A percentile compares a stretch with the other conserved stretches of the same genome.
These are phyloP conservation scores for Apium graveolens DNA, from an alignment of 129 eudicot genomes.

Conservation along the genomic window DNA sequence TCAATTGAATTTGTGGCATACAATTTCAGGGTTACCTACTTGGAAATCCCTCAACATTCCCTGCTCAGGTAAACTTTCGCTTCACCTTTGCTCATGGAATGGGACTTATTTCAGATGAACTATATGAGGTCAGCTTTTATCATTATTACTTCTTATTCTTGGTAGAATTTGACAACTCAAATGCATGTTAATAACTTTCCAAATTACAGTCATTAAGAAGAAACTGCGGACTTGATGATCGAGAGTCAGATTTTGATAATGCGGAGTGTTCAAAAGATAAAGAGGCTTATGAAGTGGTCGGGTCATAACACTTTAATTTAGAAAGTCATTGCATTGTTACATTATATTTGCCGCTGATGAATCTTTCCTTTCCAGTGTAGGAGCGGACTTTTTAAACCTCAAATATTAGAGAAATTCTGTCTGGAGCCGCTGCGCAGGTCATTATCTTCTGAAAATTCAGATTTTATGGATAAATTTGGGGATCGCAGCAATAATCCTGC, in stretches of 20 bases:
- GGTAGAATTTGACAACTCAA: not conserved
- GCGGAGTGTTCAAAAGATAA: slow-evolving; percentile 16
- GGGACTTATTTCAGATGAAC: slow-evolving; percentile 37
- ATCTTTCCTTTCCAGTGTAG: slow-evolving; percentile 20
- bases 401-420: slow-evolving; percentile 34
- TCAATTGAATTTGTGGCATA: too few relatives aligned
- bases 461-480: not conserved
- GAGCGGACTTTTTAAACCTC: slow-evolving; percentile 8
- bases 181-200: not conserved
- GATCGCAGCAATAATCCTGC: not conserved
- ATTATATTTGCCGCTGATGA: not conserved
- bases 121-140: slow-evolving; percentile 30
- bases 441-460: not conserved
- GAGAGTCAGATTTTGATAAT: slow-evolving; percentile 16
- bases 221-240: slow-evolving; percentile 36
- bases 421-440: slow-evolving; percentile 4
- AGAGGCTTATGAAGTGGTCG: slow-evolving; percentile 31
- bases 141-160: not conserved
- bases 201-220: slow-evolving; percentile 26
- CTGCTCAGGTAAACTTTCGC: slow-evolving; percentile 1
- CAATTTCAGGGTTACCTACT: slow-evolving; percentile 65
- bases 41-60: slow-evolving; percentile 45
- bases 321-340: not conserved
- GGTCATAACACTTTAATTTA: not conserved
- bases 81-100: slow-evolving; percentile 48